Conservation (phyloP, 163 green algal genomes). For the Scenedesmus sp. region DNA sequence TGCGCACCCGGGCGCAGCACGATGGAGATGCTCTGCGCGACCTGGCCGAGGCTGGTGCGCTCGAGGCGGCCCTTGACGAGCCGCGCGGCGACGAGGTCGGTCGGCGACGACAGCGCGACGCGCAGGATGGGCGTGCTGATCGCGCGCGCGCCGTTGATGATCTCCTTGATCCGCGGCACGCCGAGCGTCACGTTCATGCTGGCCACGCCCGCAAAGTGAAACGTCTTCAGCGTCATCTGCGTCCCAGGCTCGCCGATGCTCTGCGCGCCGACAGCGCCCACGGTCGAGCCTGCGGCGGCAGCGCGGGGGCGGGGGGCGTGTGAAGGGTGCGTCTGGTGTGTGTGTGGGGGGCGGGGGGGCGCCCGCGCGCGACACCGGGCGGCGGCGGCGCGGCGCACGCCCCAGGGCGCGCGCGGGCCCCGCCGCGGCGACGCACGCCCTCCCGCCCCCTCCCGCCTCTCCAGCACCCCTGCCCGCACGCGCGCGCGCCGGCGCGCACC, state of each 20-base stretch:
- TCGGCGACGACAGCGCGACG: constrained; percentile 70
- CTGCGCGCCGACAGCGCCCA: constrained; percentile 92
- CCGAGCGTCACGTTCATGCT: constrained; percentile 94
- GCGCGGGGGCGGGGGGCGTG: background rate
- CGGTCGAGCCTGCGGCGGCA: constrained; percentile 71
- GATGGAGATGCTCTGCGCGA: constrained; percentile 60
- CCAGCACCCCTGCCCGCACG: background rate
- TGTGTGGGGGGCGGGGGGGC: no score
- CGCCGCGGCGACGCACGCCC: background rate
- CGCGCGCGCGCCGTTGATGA: constrained; percentile 98
- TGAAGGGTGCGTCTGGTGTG: background rate
- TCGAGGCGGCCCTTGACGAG: constrained; percentile 95
- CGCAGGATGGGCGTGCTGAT: constrained; percentile 97
- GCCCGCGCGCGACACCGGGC: background rate
- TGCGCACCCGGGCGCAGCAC: constrained; percentile 44
- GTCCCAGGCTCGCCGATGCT: constrained; percentile 95
- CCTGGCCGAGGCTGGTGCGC: constrained; percentile 84
- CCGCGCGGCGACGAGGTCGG: constrained; percentile 75
- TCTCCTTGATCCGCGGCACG: constrained; percentile 99
- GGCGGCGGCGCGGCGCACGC: background rate
- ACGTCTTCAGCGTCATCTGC: constrained; percentile 99
- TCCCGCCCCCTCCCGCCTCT: no score
- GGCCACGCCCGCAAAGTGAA: constrained; percentile 98
- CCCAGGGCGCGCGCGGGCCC: background rate
- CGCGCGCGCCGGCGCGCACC: constrained; percentile 42